phyloP scores from a whole-genome alignment of 2,329 filamentous ascomycete genomes.

The Ustulina deusta region DNA sequence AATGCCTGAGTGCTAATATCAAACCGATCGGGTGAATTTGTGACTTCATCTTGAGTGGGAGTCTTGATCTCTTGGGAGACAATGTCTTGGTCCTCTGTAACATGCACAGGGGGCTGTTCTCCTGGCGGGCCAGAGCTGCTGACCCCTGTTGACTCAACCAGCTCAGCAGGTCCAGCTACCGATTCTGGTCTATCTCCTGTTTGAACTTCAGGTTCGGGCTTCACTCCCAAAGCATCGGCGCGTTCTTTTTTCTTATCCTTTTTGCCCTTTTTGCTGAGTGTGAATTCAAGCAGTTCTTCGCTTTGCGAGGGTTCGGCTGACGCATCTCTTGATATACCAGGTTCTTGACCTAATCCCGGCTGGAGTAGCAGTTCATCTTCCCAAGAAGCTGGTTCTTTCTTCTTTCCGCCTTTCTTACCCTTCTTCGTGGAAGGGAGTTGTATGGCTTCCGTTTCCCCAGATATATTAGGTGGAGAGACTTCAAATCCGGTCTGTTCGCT shows the following conservation, averaged over 20 bases:
- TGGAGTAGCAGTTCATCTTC: slow-evolving; percentile 20
- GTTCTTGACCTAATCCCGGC: slow-evolving; percentile 15
- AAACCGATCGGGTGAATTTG: background rate
- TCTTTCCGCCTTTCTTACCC: slow-evolving; percentile 40
- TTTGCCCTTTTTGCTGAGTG: slow-evolving; percentile 23
- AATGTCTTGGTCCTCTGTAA: slow-evolving; percentile 3
- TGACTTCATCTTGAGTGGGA: slow-evolving; percentile 14
- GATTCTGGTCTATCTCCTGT: slow-evolving; percentile 38
- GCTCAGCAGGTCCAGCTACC: slow-evolving; percentile 6
- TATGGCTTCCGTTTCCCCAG: slow-evolving; percentile 7
- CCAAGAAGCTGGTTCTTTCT: slow-evolving; percentile 23
- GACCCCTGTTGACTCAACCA: background rate
- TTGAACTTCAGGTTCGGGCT: slow-evolving; percentile 39
- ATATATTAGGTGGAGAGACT: background rate
- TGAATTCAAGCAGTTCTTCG: slow-evolving; percentile 29
- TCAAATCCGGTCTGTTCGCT: slow-evolving; percentile 14
- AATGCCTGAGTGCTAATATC: slow-evolving; percentile 2
- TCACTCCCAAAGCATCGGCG: slow-evolving; percentile 31
- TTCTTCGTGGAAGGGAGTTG: slow-evolving; percentile 50
- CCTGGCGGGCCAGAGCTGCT: background rate
- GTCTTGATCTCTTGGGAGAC: background rate
- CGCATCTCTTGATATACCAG: slow-evolving; percentile 13
- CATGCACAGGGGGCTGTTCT: slow-evolving; percentile 8
- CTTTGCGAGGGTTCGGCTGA: slow-evolving; percentile 30
- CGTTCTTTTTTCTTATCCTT: slow-evolving; percentile 38